Evolutionary conservation across 2,329 filamentous ascomycete species (phyloP).

Genomic region (Leptosphaerulina australis): DNA sequence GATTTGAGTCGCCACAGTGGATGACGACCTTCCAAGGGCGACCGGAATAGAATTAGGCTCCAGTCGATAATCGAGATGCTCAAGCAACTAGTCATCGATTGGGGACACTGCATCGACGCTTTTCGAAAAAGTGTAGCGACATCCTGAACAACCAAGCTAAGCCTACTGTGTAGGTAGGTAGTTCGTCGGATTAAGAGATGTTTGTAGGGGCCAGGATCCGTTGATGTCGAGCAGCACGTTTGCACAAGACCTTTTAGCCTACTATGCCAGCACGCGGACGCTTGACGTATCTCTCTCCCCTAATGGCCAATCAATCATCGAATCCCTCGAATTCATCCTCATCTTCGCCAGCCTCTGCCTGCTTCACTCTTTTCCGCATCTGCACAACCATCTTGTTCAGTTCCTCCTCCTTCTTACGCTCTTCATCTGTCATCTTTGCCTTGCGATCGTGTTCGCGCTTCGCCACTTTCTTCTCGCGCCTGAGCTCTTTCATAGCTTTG

Average conservation of each 20-base stretch:
- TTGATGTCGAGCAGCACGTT: background rate
- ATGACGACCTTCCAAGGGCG: background rate
- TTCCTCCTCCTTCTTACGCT: constrained; percentile 44
- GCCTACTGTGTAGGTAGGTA: background rate
- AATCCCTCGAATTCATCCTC: constrained; percentile 46
- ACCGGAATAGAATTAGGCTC: background rate
- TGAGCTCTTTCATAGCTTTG: constrained; percentile 38
- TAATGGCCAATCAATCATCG: constrained; percentile 32
- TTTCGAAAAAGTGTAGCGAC: background rate
- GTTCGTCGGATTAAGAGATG: background rate
- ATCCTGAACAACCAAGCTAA: background rate
- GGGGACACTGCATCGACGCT: background rate
- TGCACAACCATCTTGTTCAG: constrained; percentile 41
- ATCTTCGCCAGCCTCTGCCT: constrained; percentile 32
- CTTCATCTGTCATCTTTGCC: constrained; percentile 35
- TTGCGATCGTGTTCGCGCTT: constrained; percentile 40
- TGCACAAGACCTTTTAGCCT: background rate
- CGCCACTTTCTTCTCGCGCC: constrained; percentile 44
- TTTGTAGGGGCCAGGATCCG: background rate
- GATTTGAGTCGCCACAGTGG: no score
- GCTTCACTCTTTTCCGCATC: constrained; percentile 35
- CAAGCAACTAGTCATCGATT: background rate
- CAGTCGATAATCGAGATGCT: background rate
- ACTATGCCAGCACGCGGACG: background rate
- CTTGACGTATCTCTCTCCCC: background rate